phyloP scores from a whole-genome alignment of 257 asterid genomes.

The Buddleja alternifolia region DNA sequence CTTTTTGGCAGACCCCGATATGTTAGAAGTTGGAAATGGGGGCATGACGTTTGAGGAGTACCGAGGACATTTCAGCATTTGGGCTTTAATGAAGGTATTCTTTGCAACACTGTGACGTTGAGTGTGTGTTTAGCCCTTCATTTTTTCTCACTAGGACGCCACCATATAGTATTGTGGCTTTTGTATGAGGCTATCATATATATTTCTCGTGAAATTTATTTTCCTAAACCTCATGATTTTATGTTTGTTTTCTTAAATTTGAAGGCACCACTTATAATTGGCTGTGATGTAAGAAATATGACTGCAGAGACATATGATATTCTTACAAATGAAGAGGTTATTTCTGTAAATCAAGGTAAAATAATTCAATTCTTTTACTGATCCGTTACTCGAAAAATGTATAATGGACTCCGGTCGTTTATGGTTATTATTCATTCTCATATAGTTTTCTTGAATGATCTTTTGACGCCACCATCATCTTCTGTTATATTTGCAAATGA shows the following conservation, averaged over 20 bases:
- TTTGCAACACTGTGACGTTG: background rate
- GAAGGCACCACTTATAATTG: slow-evolving; percentile 66
- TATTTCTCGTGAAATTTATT: background rate
- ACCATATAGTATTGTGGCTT: no score
- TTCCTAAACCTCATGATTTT: background rate
- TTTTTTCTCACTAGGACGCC: no score
- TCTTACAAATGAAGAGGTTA: slow-evolving; percentile 64
- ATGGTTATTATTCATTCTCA: background rate
- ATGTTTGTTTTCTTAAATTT: slow-evolving; percentile 19
- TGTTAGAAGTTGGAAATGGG: slow-evolving; percentile 84
- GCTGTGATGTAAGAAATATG: slow-evolving; percentile 69
- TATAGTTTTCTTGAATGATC: background rate
- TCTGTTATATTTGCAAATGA: slow-evolving; percentile 12
- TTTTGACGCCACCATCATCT: background rate
- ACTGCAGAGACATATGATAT: slow-evolving; percentile 63
- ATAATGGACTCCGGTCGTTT: background rate
- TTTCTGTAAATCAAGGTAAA: slow-evolving; percentile 70
- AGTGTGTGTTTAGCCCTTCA: background rate
- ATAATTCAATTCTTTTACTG: background rate
- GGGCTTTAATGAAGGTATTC: slow-evolving; percentile 75
- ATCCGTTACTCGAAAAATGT: background rate
- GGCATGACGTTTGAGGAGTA: slow-evolving; percentile 75
- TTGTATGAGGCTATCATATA: no score
- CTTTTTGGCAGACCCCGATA: slow-evolving; percentile 63
- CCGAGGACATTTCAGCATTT: slow-evolving; percentile 73